Percentiles rank a stretch among this genome's conserved stretches.
phyloP scores from a whole-genome alignment of 2,329 filamentous ascomycete species.

The Trichoderma koningiopsis region DNA sequence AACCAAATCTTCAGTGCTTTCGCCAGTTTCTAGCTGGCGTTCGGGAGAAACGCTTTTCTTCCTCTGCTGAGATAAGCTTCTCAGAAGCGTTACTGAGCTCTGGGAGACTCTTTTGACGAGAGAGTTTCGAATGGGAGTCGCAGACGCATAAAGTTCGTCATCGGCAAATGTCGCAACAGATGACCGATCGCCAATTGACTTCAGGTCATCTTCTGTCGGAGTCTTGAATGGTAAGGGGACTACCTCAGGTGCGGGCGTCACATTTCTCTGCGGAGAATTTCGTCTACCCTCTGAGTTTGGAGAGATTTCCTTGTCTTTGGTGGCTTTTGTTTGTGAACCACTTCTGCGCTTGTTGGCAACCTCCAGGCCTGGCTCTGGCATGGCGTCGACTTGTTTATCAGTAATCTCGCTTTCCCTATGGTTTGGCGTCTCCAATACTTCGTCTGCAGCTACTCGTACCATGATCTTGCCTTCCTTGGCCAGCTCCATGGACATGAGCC shows the following conservation, averaged over 20 bases:
- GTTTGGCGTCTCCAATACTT: conserved; percentile 36
- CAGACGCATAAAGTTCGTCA: conserved; percentile 48
- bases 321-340: not conserved
- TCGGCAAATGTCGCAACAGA: conserved; percentile 73
- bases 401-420: conserved; percentile 30
- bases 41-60: conserved; percentile 31
- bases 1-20: conserved; percentile 53
- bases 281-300: conserved; percentile 28
- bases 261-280: conserved; percentile 29
- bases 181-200: conserved; percentile 55
- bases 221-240: conserved; percentile 68
- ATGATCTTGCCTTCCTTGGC: conserved; percentile 52
- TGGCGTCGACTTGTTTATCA: conserved; percentile 35
- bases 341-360: not conserved
- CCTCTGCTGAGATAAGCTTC: conserved; percentile 45
- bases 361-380: not conserved
- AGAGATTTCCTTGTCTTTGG: conserved; percentile 32
- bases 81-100: conserved; percentile 49
- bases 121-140: conserved; percentile 39
- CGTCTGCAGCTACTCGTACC: conserved; percentile 56
- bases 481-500: conserved; percentile 47
- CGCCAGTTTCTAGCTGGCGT: conserved; percentile 33
- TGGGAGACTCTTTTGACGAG: conserved; percentile 53
- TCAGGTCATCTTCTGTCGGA: conserved; percentile 47
- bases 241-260: conserved; percentile 50